Evolutionary conservation across 768 basidiomycete genomes (phyloP).

Genomic region (Termitomyces sp.): DNA sequence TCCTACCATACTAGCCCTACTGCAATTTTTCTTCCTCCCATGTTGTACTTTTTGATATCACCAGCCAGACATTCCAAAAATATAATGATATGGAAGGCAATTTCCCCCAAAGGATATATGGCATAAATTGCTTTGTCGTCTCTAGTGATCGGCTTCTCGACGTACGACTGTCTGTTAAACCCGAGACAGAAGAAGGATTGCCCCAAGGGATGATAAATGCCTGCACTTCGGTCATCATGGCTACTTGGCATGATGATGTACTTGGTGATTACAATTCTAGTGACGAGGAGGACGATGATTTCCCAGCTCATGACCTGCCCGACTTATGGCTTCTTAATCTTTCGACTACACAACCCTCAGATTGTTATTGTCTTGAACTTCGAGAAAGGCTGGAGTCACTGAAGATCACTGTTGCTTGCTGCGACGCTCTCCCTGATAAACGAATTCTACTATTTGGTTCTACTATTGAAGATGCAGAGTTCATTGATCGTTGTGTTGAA

Average conservation of each 20-base stretch:
- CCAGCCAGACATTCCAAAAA: not conserved
- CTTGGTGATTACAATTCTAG: not conserved
- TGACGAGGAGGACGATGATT: not conserved
- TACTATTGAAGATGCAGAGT: not conserved
- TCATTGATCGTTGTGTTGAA: constrained; percentile 1
- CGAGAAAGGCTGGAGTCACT: not conserved
- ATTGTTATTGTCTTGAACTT: not conserved
- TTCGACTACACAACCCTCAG: not conserved
- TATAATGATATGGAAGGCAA: not conserved
- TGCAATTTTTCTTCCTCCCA: not conserved
- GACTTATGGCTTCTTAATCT: not conserved
- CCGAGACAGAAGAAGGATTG: not conserved
- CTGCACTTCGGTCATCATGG: not conserved
- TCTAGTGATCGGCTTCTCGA: not conserved
- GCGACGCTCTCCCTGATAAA: not conserved
- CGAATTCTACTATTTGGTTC: not conserved
- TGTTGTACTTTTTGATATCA: not conserved
- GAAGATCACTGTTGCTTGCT: not conserved
- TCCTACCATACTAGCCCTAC: not conserved
- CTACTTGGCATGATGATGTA: not conserved
- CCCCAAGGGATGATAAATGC: not conserved
- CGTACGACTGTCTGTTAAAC: not conserved
- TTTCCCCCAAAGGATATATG: not conserved
- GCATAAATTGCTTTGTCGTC: not conserved
- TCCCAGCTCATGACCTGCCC: not conserved